A percentile compares a stretch with the other conserved stretches of the same genome.
phyloP scores from a whole-genome alignment of 2,329 filamentous ascomycete genomes.

The Purpureocillium lavendulum region DNA sequence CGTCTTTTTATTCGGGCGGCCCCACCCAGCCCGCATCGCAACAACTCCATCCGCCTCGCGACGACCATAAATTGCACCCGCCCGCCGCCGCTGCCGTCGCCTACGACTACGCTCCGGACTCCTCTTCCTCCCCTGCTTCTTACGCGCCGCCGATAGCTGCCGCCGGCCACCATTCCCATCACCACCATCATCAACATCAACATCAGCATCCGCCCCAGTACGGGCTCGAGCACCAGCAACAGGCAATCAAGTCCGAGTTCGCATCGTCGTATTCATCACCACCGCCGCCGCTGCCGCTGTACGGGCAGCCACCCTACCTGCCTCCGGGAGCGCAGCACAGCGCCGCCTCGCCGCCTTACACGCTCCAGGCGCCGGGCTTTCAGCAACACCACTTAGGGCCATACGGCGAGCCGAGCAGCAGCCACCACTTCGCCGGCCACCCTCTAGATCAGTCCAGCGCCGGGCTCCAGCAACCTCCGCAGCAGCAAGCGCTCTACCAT shows the following conservation, averaged over 20 bases:
- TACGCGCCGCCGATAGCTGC: conserved; percentile 19
- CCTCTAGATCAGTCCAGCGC: too few relatives aligned
- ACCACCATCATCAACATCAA: conserved; percentile 7
- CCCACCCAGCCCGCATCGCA: conserved; percentile 14
- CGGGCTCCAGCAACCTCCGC: conserved; percentile 1
- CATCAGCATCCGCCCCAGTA: conserved; percentile 11
- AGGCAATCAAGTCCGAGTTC: too few relatives aligned
- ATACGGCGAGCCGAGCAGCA: conserved; percentile 1
- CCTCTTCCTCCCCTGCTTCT: conserved; percentile 17
- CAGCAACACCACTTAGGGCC: conserved; percentile 2
- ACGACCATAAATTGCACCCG: conserved; percentile 25
- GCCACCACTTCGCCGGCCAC: not conserved
- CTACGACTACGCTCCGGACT: conserved; percentile 12
- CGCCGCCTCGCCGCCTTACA: conserved; percentile 7
- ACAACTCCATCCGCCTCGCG: conserved; percentile 8
- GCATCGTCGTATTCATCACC: too few relatives aligned
- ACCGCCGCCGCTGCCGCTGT: too few relatives aligned
- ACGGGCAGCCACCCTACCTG: conserved; percentile 3
- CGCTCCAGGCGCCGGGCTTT: conserved; percentile 8
- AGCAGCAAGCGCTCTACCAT: not conserved
- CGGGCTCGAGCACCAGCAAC: conserved; percentile 3
- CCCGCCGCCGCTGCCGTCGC: too few relatives aligned
- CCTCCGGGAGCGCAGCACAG: conserved; percentile 10
- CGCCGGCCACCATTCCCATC: conserved; percentile 13
- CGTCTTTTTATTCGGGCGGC: conserved; percentile 40